These are phyloP conservation scores for Crithidia mellificae DNA, from an alignment of 208 protist species.

Conservation along the genomic window DNA sequence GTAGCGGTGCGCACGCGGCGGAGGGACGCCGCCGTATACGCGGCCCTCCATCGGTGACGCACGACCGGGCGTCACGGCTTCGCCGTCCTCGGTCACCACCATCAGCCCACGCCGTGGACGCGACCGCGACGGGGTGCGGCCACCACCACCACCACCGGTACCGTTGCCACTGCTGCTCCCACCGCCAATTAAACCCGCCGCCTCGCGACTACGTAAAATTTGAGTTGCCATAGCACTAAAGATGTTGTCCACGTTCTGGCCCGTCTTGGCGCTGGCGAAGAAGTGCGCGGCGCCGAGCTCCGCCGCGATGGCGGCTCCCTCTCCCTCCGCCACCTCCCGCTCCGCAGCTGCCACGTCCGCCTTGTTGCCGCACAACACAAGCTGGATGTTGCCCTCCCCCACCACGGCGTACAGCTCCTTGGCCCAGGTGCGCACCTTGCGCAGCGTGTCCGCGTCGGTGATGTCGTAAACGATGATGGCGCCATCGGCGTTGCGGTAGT, in stretches of 20 bases:
- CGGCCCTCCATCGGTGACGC: slow-evolving; percentile 5
- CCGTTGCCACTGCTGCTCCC: neutral
- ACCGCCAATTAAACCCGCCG: neutral
- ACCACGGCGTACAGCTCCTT: slow-evolving; percentile 93
- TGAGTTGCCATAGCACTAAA: slow-evolving; percentile 69
- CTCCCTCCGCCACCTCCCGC: slow-evolving; percentile 68
- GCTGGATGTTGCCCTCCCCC: slow-evolving; percentile 81
- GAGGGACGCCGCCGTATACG: slow-evolving; percentile 24
- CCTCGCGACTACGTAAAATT: slow-evolving; percentile 33
- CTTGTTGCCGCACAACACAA: slow-evolving; percentile 96
- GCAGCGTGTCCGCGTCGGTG: slow-evolving; percentile 92
- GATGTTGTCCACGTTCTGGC: slow-evolving; percentile 58
- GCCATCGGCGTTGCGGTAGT: slow-evolving; percentile 81
- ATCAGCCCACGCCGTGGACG: slow-evolving; percentile 39
- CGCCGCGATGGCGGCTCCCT: slow-evolving; percentile 65
- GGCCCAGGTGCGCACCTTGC: slow-evolving; percentile 94
- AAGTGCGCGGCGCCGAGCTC: slow-evolving; percentile 67
- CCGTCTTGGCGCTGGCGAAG: slow-evolving; percentile 71
- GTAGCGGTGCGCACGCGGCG: slow-evolving; percentile 32
- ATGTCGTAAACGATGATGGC: slow-evolving; percentile 96
- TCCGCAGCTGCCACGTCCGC: slow-evolving; percentile 72
- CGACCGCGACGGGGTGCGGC: slow-evolving; percentile 17
- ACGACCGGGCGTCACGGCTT: slow-evolving; percentile 16
- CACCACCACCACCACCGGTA: neutral
- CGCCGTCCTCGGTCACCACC: slow-evolving; percentile 40